Conservation (phyloP, 345 rosid genomes). For the Linum tenue region DNA sequence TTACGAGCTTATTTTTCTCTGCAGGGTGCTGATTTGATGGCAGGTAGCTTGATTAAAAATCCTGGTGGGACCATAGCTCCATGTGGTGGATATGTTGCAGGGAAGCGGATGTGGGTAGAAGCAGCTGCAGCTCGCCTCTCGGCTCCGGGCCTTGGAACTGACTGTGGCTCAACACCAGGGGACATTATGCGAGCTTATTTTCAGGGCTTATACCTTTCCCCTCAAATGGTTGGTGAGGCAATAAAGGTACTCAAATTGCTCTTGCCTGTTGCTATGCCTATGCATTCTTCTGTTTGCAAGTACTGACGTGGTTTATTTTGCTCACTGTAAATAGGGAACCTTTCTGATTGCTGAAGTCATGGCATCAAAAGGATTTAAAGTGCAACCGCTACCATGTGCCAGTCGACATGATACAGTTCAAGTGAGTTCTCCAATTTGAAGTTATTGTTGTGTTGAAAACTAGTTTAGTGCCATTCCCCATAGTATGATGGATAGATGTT, state of each 20-base stretch:
- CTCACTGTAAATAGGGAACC: slow-evolving; percentile 33
- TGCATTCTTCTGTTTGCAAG: not conserved
- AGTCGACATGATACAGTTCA: slow-evolving; percentile 55
- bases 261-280: not conserved
- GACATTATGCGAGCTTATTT: slow-evolving; percentile 48
- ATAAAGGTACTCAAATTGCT: slow-evolving; percentile 32
- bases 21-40: slow-evolving; percentile 62
- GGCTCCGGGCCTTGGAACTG: slow-evolving; percentile 59
- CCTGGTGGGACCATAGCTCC: slow-evolving; percentile 76
- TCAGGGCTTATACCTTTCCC: slow-evolving; percentile 55
- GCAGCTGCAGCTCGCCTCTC: slow-evolving; percentile 64
- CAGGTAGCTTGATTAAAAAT: slow-evolving; percentile 66
- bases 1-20: not conserved
- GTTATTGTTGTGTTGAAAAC: not conserved
- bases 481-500: not conserved
- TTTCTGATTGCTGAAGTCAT: slow-evolving; percentile 57
- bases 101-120: slow-evolving; percentile 40
- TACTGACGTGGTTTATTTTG: not conserved
- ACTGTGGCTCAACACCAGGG: slow-evolving; percentile 60
- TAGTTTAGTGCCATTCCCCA: not conserved
- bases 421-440: slow-evolving; percentile 22
- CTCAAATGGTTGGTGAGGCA: slow-evolving; percentile 77
- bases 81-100: slow-evolving; percentile 61
- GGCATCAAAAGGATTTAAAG: slow-evolving; percentile 55
- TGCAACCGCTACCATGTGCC: slow-evolving; percentile 51